Evolutionary conservation across 306 rosid genomes (phyloP).

Genomic region (Pyrus pyrifolia): DNA sequence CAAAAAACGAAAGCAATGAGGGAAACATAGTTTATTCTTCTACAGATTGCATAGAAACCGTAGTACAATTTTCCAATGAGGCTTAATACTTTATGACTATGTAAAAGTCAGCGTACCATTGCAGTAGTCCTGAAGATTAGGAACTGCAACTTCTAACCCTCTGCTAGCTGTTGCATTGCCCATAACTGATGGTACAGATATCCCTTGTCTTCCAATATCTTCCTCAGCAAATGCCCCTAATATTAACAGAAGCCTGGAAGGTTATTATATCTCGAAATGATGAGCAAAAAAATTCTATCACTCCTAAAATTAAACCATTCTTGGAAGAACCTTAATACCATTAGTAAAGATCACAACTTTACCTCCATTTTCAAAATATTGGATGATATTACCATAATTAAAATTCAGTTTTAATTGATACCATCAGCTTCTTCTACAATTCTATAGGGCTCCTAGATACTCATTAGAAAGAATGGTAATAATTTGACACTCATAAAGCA

Average conservation of each 20-base stretch:
- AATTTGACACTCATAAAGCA: neutral
- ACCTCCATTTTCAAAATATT: neutral
- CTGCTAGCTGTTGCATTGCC: conserved; percentile 95
- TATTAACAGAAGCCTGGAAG: conserved; percentile 3
- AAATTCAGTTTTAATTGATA: neutral
- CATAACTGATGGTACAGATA: conserved; percentile 53
- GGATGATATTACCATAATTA: neutral
- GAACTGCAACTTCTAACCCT: conserved; percentile 98
- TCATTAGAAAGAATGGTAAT: neutral
- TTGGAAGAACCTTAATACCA: neutral
- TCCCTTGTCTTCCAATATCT: conserved; percentile 86
- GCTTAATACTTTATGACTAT: neutral
- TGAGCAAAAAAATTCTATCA: neutral
- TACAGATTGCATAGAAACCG: neutral
- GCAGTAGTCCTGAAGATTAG: conserved; percentile 97
- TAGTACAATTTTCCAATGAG: neutral
- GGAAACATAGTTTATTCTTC: neutral
- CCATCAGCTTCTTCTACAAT: neutral
- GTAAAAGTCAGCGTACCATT: conserved; percentile 50
- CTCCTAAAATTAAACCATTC: neutral
- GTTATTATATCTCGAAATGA: neutral
- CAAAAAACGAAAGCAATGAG: neutral
- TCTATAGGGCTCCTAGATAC: neutral
- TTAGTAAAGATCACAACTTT: neutral
- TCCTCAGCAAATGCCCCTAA: conserved; percentile 98